phyloP scores from a whole-genome alignment of 1,284 basidiomycete species.

The Ceraceosorus guamensis region DNA sequence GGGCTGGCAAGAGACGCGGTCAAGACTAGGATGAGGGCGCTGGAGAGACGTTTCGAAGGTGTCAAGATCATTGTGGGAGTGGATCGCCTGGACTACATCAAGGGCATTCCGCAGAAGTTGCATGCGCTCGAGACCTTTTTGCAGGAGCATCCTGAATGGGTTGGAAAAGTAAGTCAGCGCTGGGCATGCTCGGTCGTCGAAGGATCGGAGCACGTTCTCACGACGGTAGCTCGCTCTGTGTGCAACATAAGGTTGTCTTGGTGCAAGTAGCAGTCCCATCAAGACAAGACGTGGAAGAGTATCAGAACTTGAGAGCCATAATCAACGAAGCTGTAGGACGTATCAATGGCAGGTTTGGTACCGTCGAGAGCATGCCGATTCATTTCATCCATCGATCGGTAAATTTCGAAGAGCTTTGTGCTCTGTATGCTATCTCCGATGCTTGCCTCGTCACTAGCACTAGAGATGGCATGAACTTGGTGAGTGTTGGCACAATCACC shows the following conservation, averaged over 20 bases:
- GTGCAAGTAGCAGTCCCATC: conserved; percentile 96
- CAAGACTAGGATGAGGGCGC: conserved; percentile 66
- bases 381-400: conserved; percentile 86
- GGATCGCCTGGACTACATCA: conserved; percentile 97
- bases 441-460: conserved; percentile 93
- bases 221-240: too few relatives aligned
- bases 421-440: conserved; percentile 90
- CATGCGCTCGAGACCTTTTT: conserved; percentile 95
- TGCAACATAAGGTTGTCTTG: conserved; percentile 66
- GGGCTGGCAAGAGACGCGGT: conserved; percentile 73
- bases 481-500: conserved; percentile 50
- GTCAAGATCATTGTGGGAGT: conserved; percentile 98
- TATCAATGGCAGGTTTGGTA: conserved; percentile 96
- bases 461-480: conserved; percentile 96
- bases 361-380: conserved; percentile 97
- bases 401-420: conserved; percentile 88
- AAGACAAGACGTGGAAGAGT: conserved; percentile 96
- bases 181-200: too few relatives aligned
- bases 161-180: conserved; percentile 68
- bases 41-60: conserved; percentile 83
- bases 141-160: conserved; percentile 96
- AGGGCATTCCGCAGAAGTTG: conserved; percentile 95
- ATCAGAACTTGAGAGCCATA: conserved; percentile 89
- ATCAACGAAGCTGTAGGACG: conserved; percentile 97
- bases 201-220: too few relatives aligned